Conservation (phyloP, 306 rosid genomes). For the Cotoneaster glaucophyllus region DNA sequence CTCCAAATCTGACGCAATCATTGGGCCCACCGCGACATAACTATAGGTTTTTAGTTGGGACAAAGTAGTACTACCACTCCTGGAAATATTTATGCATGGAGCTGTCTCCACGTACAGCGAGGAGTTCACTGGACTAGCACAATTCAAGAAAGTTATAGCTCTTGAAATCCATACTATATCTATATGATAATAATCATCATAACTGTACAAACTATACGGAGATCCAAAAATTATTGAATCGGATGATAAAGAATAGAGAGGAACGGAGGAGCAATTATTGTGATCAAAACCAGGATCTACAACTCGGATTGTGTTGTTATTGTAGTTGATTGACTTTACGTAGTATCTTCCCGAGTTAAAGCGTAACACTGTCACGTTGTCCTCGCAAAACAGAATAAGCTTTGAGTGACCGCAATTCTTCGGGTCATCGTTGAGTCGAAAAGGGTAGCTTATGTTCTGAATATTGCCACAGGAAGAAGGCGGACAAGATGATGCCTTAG, state of each 20-base stretch:
- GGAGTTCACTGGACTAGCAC: background rate
- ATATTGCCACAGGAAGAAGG: conserved; percentile 15
- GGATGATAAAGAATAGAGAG: background rate
- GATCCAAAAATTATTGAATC: background rate
- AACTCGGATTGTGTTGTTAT: conserved; percentile 20
- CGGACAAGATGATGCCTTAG: background rate
- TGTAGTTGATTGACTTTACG: conserved; percentile 1
- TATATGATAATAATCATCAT: too few relatives aligned
- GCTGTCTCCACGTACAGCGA: background rate
- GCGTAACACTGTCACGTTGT: conserved; percentile 1
- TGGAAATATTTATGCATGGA: background rate
- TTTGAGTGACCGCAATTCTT: background rate
- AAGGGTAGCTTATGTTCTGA: background rate
- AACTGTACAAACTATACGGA: too few relatives aligned
- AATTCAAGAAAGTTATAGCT: background rate
- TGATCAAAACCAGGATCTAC: conserved; percentile 1
- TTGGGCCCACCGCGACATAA: background rate
- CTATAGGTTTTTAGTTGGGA: background rate
- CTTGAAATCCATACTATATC: background rate
- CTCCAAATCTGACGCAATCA: background rate
- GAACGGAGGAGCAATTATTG: background rate
- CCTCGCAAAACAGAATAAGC: background rate
- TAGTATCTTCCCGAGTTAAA: background rate
- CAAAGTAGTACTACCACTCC: too few relatives aligned
- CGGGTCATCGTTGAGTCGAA: background rate